A percentile compares a stretch with the other conserved stretches of the same genome.
phyloP scores from a whole-genome alignment of 345 rosid genomes.

The Corchorus capsularis region DNA sequence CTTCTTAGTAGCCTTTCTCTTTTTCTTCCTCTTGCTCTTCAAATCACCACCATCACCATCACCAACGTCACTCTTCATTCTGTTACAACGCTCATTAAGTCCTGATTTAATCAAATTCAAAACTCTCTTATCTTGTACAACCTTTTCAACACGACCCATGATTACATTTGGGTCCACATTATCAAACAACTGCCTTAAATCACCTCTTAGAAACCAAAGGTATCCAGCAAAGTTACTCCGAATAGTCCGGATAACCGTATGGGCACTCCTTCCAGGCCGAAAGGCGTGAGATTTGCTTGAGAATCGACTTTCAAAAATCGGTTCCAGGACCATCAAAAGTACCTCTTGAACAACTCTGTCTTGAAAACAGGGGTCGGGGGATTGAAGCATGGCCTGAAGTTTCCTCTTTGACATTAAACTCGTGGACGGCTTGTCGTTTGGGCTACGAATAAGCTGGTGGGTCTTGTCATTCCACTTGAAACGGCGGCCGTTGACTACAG shows the following conservation, averaged over 20 bases:
- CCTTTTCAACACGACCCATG: constrained; percentile 57
- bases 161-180: constrained; percentile 51
- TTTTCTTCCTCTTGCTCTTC: constrained; percentile 45
- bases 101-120: constrained; percentile 61
- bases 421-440: constrained; percentile 48
- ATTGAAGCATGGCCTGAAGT: constrained; percentile 47
- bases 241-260: constrained; percentile 83
- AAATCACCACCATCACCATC: constrained; percentile 15
- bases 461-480: constrained; percentile 82
- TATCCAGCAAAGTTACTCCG: constrained; percentile 92
- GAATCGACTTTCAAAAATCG: constrained; percentile 78
- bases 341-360: constrained; percentile 93
- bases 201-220: constrained; percentile 87
- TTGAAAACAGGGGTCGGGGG: constrained; percentile 72
- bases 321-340: constrained; percentile 79
- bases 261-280: constrained; percentile 91
- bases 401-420: constrained; percentile 59
- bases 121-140: constrained; percentile 71
- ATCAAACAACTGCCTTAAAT: constrained; percentile 62
- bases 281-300: constrained; percentile 73
- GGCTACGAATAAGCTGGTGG: constrained; percentile 64
- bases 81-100: constrained; percentile 37
- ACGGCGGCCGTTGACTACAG: constrained; percentile 51
- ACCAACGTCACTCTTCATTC: constrained; percentile 27
- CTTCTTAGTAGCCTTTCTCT: constrained; percentile 62